These are phyloP conservation scores for Stachybotrys chlorohalonatus DNA, from an alignment of 2,329 filamentous ascomycete species.

Conservation along the genomic window DNA sequence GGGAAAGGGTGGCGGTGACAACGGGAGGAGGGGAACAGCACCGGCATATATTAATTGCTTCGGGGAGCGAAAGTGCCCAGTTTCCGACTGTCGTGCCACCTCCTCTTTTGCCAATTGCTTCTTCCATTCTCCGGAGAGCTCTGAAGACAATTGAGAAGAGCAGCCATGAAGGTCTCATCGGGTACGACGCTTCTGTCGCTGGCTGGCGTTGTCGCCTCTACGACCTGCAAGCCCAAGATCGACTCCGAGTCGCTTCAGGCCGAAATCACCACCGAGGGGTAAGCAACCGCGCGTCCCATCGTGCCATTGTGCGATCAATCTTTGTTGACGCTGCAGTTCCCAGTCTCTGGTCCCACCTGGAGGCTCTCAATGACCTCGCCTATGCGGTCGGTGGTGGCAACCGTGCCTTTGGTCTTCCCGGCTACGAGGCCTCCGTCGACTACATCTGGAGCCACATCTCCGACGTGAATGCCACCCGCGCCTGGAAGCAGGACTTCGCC, in stretches of 20 bases:
- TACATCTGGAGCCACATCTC: conserved; percentile 37
- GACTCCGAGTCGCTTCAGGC: conserved; percentile 1
- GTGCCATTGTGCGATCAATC: background rate
- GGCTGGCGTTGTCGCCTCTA: background rate
- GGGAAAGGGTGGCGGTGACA: background rate
- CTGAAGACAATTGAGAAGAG: background rate
- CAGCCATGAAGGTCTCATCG: conserved; percentile 1
- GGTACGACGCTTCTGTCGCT: background rate
- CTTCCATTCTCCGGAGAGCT: background rate
- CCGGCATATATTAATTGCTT: background rate
- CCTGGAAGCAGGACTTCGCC: conserved; percentile 40
- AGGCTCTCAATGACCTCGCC: conserved; percentile 10
- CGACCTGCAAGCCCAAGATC: conserved; percentile 1
- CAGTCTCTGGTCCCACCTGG: conserved; percentile 4
- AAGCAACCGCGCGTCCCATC: background rate
- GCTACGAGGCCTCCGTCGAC: conserved; percentile 38
- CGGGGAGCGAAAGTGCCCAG: no score
- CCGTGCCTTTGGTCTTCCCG: conserved; percentile 41
- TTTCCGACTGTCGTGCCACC: no score
- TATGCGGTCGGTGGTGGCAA: conserved; percentile 34
- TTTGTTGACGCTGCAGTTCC: background rate
- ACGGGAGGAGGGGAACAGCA: background rate
- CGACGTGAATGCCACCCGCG: conserved; percentile 23
- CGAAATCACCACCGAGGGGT: conserved; percentile 1
- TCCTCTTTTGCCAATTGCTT: background rate